Evolutionary conservation across 2,329 filamentous ascomycete species (phyloP).

Genomic region (Trichoderma citrinoviride): DNA sequence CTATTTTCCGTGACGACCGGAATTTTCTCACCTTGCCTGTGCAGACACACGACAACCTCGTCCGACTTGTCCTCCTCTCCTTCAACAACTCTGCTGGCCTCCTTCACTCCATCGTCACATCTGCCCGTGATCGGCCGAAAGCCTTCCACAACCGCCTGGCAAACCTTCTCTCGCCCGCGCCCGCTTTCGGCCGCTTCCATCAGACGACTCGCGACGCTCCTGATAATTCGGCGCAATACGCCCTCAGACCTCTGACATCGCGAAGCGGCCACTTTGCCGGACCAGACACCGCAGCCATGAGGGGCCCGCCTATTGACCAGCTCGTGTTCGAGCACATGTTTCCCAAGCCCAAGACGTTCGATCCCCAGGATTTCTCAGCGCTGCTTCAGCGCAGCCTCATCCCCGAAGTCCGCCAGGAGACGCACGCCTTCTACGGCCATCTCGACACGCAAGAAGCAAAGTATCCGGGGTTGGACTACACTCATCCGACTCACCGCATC

Average conservation of each 20-base stretch:
- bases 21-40: background rate
- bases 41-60: background rate
- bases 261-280: background rate
- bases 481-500: slow-evolving; percentile 67
- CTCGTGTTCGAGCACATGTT: slow-evolving; percentile 74
- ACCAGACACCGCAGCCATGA: slow-evolving; percentile 52
- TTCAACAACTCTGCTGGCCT: background rate
- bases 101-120: background rate
- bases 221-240: background rate
- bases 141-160: background rate
- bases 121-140: background rate
- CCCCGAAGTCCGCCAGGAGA: slow-evolving; percentile 75
- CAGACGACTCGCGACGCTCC: background rate
- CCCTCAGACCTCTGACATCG: background rate
- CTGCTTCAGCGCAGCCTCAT: slow-evolving; percentile 70
- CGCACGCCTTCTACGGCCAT: slow-evolving; percentile 74
- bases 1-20: background rate
- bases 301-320: slow-evolving; percentile 66
- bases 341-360: slow-evolving; percentile 62
- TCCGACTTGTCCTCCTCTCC: background rate
- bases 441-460: slow-evolving; percentile 77
- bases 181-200: background rate
- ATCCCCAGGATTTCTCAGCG: slow-evolving; percentile 68
- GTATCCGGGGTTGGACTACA: slow-evolving; percentile 79
- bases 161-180: background rate